Evolutionary conservation across 2,329 filamentous ascomycete genomes (phyloP), one percentile per base, ranked within the genome.

Genomic region (Thielaviopsis punctulata): DNA sequence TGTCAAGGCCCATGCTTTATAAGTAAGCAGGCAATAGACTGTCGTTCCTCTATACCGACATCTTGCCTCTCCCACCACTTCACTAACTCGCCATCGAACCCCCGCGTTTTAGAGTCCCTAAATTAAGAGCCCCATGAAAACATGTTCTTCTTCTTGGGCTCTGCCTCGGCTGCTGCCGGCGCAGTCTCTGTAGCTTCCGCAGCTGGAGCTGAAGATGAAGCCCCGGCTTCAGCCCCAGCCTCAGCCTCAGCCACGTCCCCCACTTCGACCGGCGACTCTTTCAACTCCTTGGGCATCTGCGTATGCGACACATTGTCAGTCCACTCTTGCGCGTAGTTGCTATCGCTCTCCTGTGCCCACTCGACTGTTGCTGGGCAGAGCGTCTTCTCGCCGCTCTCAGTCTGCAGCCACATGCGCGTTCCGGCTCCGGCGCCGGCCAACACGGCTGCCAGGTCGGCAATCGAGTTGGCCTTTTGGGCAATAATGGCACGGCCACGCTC

Each of bases 381-480:
- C 53, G 61, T 55, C 23, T 56, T 51, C 4, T 58, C 58, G 6
- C 48, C 54, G 44, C 54, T 33, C 59, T 54, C 39, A 1, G 45
- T 45, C 45, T 55, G 39, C 13, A 59, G 27, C 59, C 62, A 62
- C 53, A 79, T 66, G 60, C 64, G 68, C 63, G 73, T 78, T 30
- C 75, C 74, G 56, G 68, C 66, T 36, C 75, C 75, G 9, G 62
- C 57, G 4, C 76, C 76, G 7, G 64, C 65, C 51, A 81, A 68
- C 21, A 79, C 73, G 21, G 70, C 73, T 0, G 80, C 78, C 57
- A 84, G 69, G 63, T 84, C 80, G 52, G 80, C 80, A 47, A 84
- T 68, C 12, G 70, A 68, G 62, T 81, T 82, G 50, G 71, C 69
- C 62, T 73, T 75, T 65, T 82, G 78, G 60, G 78, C 70, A 61